Conservation (phyloP, 225 moss, liverwort and hornwort genomes). For the Bryum argenteum region DNA sequence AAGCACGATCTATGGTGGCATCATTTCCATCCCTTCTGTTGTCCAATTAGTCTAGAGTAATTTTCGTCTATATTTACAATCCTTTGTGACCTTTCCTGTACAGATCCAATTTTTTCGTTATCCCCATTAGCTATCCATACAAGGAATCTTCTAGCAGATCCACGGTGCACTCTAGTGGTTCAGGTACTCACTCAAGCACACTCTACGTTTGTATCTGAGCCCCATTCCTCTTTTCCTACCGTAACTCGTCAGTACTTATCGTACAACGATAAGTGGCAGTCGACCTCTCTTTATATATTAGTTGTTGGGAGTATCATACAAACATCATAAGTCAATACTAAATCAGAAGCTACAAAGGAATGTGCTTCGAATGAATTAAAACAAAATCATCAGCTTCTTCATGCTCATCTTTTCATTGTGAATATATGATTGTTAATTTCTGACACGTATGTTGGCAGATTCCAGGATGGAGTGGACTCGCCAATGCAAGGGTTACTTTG, state of each 20-base stretch:
- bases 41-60: not conserved
- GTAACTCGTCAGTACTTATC: too few relatives aligned
- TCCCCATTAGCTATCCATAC: constrained; percentile 98
- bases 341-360: not conserved
- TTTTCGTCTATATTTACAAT: not conserved
- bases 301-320: too few relatives aligned
- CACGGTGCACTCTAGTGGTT: constrained; percentile 90
- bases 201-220: not conserved
- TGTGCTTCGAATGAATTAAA: constrained; percentile 1
- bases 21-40: not conserved
- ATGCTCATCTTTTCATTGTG: not conserved
- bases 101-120: constrained; percentile 95
- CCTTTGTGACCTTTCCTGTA: constrained; percentile 6
- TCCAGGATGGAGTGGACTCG: constrained; percentile 99
- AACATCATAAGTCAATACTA: not conserved
- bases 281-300: too few relatives aligned
- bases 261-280: too few relatives aligned
- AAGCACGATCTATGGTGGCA: not conserved
- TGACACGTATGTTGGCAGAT: constrained; percentile 54
- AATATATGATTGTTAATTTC: constrained; percentile 8
- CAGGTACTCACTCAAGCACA: constrained; percentile 57
- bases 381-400: constrained; percentile 6
- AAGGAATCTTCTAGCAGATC: constrained; percentile 95
- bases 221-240: constrained; percentile 10
- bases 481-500: constrained; percentile 94